A percentile compares a stretch with the other conserved stretches of the same genome.
Conservation (phyloP, 257 asterid species). For the Leptodermis oblonga region DNA sequence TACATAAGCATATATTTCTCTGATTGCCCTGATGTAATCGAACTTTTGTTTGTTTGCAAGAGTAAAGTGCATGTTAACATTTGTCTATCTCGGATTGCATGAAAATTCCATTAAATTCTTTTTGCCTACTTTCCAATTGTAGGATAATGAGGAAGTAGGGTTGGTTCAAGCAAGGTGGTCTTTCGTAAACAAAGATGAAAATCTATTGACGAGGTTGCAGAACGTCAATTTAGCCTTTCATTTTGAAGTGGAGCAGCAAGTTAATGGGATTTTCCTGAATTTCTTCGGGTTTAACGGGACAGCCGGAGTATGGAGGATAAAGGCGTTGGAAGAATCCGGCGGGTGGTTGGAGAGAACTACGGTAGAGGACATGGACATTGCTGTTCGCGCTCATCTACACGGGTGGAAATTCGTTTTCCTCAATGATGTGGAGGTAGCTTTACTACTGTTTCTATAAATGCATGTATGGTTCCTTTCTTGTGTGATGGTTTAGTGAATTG, state of each 20-base stretch:
- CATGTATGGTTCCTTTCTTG: not conserved
- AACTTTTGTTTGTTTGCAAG: constrained; percentile 7
- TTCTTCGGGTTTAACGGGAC: constrained; percentile 99
- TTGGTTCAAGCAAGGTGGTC: constrained; percentile 98
- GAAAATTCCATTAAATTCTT: not conserved
- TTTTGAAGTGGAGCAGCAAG: constrained; percentile 97
- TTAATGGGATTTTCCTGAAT: constrained; percentile 71
- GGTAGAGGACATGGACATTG: constrained; percentile 97
- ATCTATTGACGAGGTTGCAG: constrained; percentile 80
- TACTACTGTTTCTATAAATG: not conserved
- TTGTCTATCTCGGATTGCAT: not conserved
- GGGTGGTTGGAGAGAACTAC: constrained; percentile 99
- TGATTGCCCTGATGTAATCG: not conserved
- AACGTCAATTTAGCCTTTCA: constrained; percentile 86
- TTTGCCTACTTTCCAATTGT: constrained; percentile 20
- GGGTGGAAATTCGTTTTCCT: constrained; percentile 96
- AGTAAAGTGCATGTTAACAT: not conserved
- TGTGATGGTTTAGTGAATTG: constrained; percentile 14
- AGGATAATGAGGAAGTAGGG: constrained; percentile 91
- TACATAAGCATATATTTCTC: constrained; percentile 8
- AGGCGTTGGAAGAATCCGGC: constrained; percentile 90
- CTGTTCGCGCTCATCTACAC: constrained; percentile 93
- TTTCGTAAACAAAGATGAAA: constrained; percentile 91
- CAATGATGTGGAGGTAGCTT: constrained; percentile 85
- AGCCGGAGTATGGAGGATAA: constrained; percentile 96